These are phyloP conservation scores for Hirschfeldia incana DNA, from an alignment of 345 rosid genomes.

Conservation along the genomic window DNA sequence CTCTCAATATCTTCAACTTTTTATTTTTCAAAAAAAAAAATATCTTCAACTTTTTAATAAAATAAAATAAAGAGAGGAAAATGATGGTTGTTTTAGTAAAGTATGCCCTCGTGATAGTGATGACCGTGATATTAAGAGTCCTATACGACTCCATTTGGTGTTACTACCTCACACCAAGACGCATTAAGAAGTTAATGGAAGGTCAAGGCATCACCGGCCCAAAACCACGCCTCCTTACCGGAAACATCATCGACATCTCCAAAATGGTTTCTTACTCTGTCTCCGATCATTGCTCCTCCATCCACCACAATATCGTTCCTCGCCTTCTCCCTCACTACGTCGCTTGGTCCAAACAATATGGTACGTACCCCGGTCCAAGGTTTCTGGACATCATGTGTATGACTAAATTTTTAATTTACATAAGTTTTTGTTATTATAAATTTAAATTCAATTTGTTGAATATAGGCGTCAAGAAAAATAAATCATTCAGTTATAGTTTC, in stretches of 20 bases:
- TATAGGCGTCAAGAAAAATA: not conserved
- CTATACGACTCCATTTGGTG: conserved; percentile 58
- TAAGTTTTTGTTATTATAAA: not conserved
- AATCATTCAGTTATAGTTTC: not conserved
- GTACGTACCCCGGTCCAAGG: conserved; percentile 40
- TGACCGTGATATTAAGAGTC: conserved; percentile 42
- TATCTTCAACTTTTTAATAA: not conserved
- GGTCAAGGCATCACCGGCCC: conserved; percentile 95
- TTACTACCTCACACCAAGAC: conserved; percentile 70
- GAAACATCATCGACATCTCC: conserved; percentile 75
- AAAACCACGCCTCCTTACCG: conserved; percentile 62
- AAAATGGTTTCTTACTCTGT: conserved; percentile 61
- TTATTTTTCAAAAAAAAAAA: not conserved
- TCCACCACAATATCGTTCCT: conserved; percentile 67
- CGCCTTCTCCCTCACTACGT: conserved; percentile 90
- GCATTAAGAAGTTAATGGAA: conserved; percentile 70
- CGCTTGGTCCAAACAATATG: conserved; percentile 76
- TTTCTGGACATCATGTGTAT: not conserved
- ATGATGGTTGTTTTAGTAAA: conserved; percentile 31
- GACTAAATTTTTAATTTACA: not conserved
- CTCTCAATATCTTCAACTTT: too few relatives aligned
- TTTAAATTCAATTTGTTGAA: not conserved
- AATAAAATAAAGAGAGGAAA: conserved; percentile 4
- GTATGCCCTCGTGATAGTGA: conserved; percentile 35
- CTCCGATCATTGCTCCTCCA: conserved; percentile 55